These are phyloP conservation scores for Leccinum obscurum DNA, from an alignment of 768 basidiomycete species.

Conservation along the genomic window DNA sequence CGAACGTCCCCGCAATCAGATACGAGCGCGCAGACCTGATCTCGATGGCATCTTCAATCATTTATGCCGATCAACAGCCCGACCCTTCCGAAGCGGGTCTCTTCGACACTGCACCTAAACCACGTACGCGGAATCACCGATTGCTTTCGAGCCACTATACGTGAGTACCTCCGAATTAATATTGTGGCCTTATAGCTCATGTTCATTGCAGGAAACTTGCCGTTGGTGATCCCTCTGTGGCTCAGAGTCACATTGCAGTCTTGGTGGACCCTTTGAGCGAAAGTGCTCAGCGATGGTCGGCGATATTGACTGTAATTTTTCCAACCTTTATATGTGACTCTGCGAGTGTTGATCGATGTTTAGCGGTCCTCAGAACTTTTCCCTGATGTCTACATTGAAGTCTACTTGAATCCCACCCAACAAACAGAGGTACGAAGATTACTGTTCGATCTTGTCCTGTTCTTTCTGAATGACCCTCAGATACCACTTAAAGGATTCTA, in stretches of 20 bases:
- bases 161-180: constrained; percentile 43
- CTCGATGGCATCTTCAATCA: constrained; percentile 66
- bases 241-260: constrained; percentile 68
- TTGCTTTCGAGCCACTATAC: constrained; percentile 60
- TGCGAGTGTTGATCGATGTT: not conserved
- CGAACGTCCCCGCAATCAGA: constrained; percentile 35
- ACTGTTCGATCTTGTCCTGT: not conserved
- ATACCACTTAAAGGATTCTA: constrained; percentile 93
- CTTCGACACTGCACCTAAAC: constrained; percentile 62
- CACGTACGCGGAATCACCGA: constrained; percentile 62
- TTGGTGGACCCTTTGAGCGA: constrained; percentile 87
- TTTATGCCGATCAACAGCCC: constrained; percentile 68
- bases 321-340: not conserved
- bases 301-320: constrained; percentile 62
- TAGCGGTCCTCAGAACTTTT: constrained; percentile 41
- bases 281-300: constrained; percentile 82
- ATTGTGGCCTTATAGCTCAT: not conserved
- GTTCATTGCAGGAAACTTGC: constrained; percentile 55
- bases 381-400: constrained; percentile 64
- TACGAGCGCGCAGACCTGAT: constrained; percentile 57
- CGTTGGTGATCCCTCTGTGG: constrained; percentile 65
- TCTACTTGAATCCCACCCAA: constrained; percentile 75
- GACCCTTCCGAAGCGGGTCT: constrained; percentile 74
- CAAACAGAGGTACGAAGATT: constrained; percentile 60
- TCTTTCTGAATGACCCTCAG: constrained; percentile 38